These are phyloP conservation scores for Vitis rupestris DNA, from an alignment of 164 flowering plant genomes.

Conservation along the genomic window DNA sequence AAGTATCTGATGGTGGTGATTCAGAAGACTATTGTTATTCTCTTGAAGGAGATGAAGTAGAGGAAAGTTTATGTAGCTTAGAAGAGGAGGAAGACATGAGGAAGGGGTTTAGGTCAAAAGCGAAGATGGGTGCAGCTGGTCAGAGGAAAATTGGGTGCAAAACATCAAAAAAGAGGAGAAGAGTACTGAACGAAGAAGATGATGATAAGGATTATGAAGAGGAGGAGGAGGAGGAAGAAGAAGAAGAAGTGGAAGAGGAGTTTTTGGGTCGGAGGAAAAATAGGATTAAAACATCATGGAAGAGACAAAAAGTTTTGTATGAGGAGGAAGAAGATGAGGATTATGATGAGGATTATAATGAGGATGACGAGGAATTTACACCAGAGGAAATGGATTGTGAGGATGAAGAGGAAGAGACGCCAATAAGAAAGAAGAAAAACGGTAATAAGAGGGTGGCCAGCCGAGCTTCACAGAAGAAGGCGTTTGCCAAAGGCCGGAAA, in stretches of 20 bases:
- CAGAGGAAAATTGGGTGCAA: too few species aligned
- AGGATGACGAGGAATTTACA: constrained; percentile 61
- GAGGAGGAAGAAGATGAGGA: constrained; percentile 27
- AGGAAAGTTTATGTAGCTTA: constrained; percentile 38
- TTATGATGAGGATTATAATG: constrained; percentile 41
- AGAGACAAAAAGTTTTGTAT: constrained; percentile 23
- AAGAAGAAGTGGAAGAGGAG: constrained; percentile 10
- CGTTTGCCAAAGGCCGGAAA: constrained; percentile 23
- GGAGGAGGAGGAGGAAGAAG: constrained; percentile 3
- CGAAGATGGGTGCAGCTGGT: constrained; percentile 2
- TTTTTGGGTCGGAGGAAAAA: constrained; percentile 15
- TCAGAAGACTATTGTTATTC: constrained; percentile 39
- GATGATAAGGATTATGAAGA: constrained; percentile 2
- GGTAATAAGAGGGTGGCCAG: constrained; percentile 20
- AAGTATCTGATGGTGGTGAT: constrained; percentile 31
- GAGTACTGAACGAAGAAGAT: too few species aligned
- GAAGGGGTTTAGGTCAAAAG: constrained; percentile 26
- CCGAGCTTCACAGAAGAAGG: constrained; percentile 23
- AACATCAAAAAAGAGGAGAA: too few species aligned
- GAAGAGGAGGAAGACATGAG: constrained; percentile 32
- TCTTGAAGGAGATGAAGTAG: constrained; percentile 41
- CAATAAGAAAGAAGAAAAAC: constrained; percentile 22
- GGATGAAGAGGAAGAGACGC: constrained; percentile 62
- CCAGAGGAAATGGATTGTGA: constrained; percentile 51
- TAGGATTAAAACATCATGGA: constrained; percentile 17